Percentiles rank a stretch among this genome's conserved stretches.
Evolutionary conservation across 2,329 filamentous ascomycete genomes (phyloP).

Genomic region (Thyridium curvatum): DNA sequence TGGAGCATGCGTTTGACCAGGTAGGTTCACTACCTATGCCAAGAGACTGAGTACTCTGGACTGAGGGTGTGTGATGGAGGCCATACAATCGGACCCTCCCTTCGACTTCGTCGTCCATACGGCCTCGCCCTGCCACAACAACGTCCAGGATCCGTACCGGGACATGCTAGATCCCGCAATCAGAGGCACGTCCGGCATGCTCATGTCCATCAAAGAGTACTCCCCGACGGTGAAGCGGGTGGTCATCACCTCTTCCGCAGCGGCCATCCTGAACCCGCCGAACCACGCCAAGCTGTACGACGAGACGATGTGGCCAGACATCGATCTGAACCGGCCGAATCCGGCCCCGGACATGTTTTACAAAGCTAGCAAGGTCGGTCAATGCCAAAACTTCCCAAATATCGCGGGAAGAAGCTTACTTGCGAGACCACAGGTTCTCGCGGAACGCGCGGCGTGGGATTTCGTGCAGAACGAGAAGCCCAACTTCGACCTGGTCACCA

Average conservation of each 20-base stretch:
- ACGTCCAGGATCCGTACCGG: slow-evolving; percentile 41
- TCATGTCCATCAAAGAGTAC: slow-evolving; percentile 37
- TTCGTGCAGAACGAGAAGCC: slow-evolving; percentile 49
- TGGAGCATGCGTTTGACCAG: slow-evolving; percentile 62
- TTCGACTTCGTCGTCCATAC: slow-evolving; percentile 73
- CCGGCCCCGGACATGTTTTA: slow-evolving; percentile 21
- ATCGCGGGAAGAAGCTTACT: too few relatives aligned
- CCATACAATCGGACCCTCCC: slow-evolving; percentile 35
- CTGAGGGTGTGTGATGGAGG: slow-evolving; percentile 12
- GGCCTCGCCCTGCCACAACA: slow-evolving; percentile 67
- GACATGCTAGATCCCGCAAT: slow-evolving; percentile 51
- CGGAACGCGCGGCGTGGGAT: slow-evolving; percentile 61
- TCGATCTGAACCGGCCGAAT: slow-evolving; percentile 26
- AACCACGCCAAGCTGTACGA: slow-evolving; percentile 30
- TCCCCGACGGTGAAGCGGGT: slow-evolving; percentile 54
- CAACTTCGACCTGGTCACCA: slow-evolving; percentile 53
- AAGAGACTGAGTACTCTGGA: too few relatives aligned
- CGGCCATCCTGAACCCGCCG: slow-evolving; percentile 31
- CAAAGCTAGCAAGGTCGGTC: slow-evolving; percentile 36
- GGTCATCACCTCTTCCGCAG: slow-evolving; percentile 45
- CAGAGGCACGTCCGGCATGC: slow-evolving; percentile 41
- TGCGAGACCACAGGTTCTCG: slow-evolving; percentile 38
- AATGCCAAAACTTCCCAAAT: too few relatives aligned
- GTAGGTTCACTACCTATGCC: slow-evolving; percentile 16
- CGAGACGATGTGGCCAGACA: slow-evolving; percentile 29